Conservation (phyloP, 2,329 filamentous ascomycete genomes). For the Calonectria hongkongensis region DNA sequence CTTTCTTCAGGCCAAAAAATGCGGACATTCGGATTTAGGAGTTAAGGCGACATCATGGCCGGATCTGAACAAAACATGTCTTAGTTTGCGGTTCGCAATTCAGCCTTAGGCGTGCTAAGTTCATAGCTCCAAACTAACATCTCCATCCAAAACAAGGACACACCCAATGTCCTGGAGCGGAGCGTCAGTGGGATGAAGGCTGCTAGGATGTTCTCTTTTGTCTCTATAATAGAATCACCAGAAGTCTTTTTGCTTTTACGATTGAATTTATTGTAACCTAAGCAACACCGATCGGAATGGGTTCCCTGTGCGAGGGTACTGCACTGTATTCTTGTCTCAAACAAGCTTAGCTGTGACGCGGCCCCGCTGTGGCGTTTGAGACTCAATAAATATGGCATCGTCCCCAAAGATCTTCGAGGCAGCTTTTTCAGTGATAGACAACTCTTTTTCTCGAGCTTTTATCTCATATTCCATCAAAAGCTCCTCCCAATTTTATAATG, state of each 20-base stretch:
- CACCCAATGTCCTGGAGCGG: too few species aligned
- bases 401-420: neutral
- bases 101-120: too few species aligned
- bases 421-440: neutral
- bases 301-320: too few species aligned
- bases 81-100: neutral
- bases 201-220: too few species aligned
- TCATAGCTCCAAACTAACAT: neutral
- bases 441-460: neutral
- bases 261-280: too few species aligned
- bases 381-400: neutral
- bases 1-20: neutral
- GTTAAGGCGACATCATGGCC: neutral
- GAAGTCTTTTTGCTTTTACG: too few species aligned
- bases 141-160: neutral
- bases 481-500: slow-evolving; percentile 54
- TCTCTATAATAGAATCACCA: too few species aligned
- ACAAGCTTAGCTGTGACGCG: neutral
- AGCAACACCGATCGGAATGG: too few species aligned
- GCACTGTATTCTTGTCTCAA: too few species aligned
- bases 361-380: neutral
- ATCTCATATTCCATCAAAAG: neutral
- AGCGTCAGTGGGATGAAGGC: too few species aligned
- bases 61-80: neutral
- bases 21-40: neutral